Conservation (phyloP, 371 early-diverging fungal species). For the Mortierella sp. region DNA sequence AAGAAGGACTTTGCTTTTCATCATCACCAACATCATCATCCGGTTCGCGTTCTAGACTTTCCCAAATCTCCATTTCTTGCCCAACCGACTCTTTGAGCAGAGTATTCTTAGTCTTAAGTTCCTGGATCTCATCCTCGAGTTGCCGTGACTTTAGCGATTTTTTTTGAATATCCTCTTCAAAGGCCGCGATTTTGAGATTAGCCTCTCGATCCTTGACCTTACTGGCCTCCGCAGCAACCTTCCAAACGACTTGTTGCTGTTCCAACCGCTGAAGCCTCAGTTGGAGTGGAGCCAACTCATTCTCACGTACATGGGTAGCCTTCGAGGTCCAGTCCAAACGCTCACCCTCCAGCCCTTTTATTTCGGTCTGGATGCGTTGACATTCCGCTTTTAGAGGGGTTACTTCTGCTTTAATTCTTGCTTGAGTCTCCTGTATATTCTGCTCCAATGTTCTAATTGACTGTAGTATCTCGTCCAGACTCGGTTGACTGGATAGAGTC, state of each 20-base stretch:
- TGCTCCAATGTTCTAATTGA: conserved; percentile 26
- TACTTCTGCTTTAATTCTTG: conserved; percentile 17
- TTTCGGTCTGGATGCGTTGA: conserved; percentile 35
- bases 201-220: conserved; percentile 43
- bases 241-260: conserved; percentile 53
- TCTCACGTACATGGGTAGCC: conserved; percentile 24
- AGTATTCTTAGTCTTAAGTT: conserved; percentile 19
- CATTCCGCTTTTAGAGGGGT: conserved; percentile 32
- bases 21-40: conserved; percentile 12
- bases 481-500: conserved; percentile 10
- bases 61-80: conserved; percentile 45
- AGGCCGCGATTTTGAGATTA: conserved; percentile 10
- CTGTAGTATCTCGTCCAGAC: conserved; percentile 5
- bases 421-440: conserved; percentile 18
- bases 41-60: conserved; percentile 36
- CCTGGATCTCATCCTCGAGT: conserved; percentile 26
- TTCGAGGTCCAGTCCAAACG: conserved; percentile 31
- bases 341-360: conserved; percentile 37
- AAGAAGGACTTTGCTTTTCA: conserved; percentile 1
- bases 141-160: conserved; percentile 11
- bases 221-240: conserved; percentile 50
- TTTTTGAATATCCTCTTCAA: conserved; percentile 39
- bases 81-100: conserved; percentile 25
- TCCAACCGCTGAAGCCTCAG: conserved; percentile 51
- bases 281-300: conserved; percentile 49